These are phyloP conservation scores for Licmophora abbreviata DNA, from an alignment of 108 stramenopile genomes.

Conservation along the genomic window DNA sequence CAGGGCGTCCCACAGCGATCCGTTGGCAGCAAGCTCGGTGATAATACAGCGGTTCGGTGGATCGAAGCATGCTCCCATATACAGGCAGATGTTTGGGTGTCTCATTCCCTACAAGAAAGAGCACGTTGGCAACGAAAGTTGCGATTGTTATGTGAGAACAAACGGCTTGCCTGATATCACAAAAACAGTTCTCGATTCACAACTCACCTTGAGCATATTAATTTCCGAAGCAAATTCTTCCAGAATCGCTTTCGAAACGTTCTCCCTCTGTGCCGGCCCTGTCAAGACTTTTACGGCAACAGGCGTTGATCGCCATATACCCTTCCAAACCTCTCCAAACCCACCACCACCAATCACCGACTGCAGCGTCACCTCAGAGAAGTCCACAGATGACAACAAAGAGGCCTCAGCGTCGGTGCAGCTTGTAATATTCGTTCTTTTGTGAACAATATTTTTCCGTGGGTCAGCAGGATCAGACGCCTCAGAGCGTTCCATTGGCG, in stretches of 20 bases:
- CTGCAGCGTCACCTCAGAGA: slow-evolving; percentile 55
- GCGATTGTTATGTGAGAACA: no score
- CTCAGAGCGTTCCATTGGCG: slow-evolving; percentile 2
- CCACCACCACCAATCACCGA: slow-evolving; percentile 88
- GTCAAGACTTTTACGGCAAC: slow-evolving; percentile 86
- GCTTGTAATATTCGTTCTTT: slow-evolving; percentile 54
- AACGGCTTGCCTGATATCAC: background rate
- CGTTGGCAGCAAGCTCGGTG: slow-evolving; percentile 81
- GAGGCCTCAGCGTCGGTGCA: slow-evolving; percentile 57
- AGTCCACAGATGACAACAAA: slow-evolving; percentile 55
- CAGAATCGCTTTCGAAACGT: slow-evolving; percentile 62
- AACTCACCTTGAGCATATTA: slow-evolving; percentile 53
- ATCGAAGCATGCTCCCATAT: slow-evolving; percentile 89
- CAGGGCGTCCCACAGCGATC: slow-evolving; percentile 81
- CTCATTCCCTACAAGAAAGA: slow-evolving; percentile 60
- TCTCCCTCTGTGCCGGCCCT: slow-evolving; percentile 60
- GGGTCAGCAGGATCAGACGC: slow-evolving; percentile 34
- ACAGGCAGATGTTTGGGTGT: slow-evolving; percentile 91
- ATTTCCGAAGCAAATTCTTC: slow-evolving; percentile 86
- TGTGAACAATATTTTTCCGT: slow-evolving; percentile 66
- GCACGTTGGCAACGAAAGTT: slow-evolving; percentile 2
- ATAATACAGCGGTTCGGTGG: slow-evolving; percentile 85
- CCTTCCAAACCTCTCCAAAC: slow-evolving; percentile 86
- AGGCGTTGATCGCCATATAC: slow-evolving; percentile 77
- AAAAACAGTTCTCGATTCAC: background rate